These are phyloP conservation scores for Epithemia pelagica DNA, from an alignment of 108 stramenopile species.

Conservation along the genomic window DNA sequence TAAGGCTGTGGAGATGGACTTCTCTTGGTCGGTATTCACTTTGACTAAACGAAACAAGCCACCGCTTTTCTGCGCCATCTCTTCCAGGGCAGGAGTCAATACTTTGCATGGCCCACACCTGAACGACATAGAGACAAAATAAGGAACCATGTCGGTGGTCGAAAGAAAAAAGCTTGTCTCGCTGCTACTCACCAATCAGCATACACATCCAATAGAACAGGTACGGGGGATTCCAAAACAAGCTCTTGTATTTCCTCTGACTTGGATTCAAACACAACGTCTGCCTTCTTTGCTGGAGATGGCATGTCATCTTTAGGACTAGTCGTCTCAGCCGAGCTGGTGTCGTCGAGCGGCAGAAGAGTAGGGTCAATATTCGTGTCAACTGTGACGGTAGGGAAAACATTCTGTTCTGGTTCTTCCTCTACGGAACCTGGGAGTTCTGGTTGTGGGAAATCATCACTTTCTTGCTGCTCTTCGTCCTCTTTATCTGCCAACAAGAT, in stretches of 20 bases:
- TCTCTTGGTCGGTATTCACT: slow-evolving; percentile 79
- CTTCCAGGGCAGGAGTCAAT: slow-evolving; percentile 75
- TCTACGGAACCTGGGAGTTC: slow-evolving; percentile 10
- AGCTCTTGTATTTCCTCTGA: slow-evolving; percentile 61
- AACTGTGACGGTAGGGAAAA: slow-evolving; percentile 32
- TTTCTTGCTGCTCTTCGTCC: slow-evolving; percentile 55
- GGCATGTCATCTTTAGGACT: slow-evolving; percentile 7
- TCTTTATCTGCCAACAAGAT: slow-evolving; percentile 75
- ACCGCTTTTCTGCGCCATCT: slow-evolving; percentile 72
- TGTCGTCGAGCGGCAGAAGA: slow-evolving; percentile 12
- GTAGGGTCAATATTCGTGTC: slow-evolving; percentile 75
- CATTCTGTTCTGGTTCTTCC: slow-evolving; percentile 17
- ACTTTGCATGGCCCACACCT: slow-evolving; percentile 69
- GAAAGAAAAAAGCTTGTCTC: neutral
- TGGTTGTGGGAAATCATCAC: neutral
- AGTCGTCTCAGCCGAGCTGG: slow-evolving; percentile 2
- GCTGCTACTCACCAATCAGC: slow-evolving; percentile 59
- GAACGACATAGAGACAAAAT: slow-evolving; percentile 3
- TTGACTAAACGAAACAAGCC: slow-evolving; percentile 82
- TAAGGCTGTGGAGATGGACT: slow-evolving; percentile 53
- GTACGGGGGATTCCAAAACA: slow-evolving; percentile 81
- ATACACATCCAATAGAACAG: slow-evolving; percentile 78
- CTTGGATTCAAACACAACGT: slow-evolving; percentile 78
- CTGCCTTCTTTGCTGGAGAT: slow-evolving; percentile 48
- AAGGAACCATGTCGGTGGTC: no score